Percentiles rank a stretch among this genome's conserved stretches.
Conservation (phyloP, 441 rosid genomes). For the Hura crepitans region DNA sequence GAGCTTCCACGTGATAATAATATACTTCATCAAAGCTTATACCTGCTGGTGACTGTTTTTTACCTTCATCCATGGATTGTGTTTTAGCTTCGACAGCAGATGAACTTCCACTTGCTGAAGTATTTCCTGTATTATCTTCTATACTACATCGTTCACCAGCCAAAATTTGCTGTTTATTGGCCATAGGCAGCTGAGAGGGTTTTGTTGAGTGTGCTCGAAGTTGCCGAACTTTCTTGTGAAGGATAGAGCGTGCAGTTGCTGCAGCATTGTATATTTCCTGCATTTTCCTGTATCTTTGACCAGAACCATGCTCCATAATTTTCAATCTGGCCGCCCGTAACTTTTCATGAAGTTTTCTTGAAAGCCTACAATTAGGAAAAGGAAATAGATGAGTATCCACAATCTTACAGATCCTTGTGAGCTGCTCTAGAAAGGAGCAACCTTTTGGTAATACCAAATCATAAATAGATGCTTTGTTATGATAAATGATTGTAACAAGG, state of each 20-base stretch:
- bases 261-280: slow-evolving; percentile 60
- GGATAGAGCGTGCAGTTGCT: slow-evolving; percentile 48
- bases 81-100: slow-evolving; percentile 32
- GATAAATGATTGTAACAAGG: background rate
- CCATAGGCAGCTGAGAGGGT: slow-evolving; percentile 31
- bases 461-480: background rate
- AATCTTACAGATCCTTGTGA: slow-evolving; percentile 1
- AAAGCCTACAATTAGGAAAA: slow-evolving; percentile 42
- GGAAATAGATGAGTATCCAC: slow-evolving; percentile 20
- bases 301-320: slow-evolving; percentile 46
- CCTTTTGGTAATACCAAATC: background rate
- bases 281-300: slow-evolving; percentile 44
- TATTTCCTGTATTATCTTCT: slow-evolving; percentile 25
- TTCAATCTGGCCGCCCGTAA: slow-evolving; percentile 46
- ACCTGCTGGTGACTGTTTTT: slow-evolving; percentile 43
- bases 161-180: slow-evolving; percentile 29
- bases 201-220: slow-evolving; percentile 44
- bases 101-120: slow-evolving; percentile 10
- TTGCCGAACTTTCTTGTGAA: slow-evolving; percentile 62
- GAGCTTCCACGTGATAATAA: slow-evolving; percentile 2
- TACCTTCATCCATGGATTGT: slow-evolving; percentile 31
- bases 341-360: slow-evolving; percentile 55
- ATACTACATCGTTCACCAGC: slow-evolving; percentile 23
- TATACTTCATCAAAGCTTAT: slow-evolving; percentile 15
- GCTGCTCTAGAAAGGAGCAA: background rate